phyloP scores from a whole-genome alignment of 140 eudicot species.

The Oenanthe javanica region DNA sequence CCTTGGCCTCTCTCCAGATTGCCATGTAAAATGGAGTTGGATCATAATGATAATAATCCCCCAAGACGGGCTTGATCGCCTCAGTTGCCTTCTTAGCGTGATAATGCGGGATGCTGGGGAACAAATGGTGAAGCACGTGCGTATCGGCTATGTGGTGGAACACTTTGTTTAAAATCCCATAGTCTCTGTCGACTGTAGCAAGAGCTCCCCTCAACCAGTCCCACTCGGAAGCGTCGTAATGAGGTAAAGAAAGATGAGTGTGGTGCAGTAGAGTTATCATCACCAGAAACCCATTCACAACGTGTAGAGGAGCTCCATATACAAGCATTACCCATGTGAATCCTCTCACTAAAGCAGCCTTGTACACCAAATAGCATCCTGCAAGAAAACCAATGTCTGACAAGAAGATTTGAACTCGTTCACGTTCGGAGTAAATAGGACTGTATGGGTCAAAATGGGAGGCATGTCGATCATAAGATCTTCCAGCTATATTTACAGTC shows the following conservation, averaged over 20 bases:
- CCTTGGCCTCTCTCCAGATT: conserved; percentile 68
- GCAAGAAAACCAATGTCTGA: conserved; percentile 53
- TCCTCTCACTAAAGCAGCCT: conserved; percentile 30
- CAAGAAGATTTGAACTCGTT: conserved; percentile 49
- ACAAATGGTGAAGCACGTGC: conserved; percentile 70
- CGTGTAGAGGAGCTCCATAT: conserved; percentile 48
- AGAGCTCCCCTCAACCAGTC: conserved; percentile 74
- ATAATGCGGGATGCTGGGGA: conserved; percentile 72
- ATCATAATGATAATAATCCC: conserved; percentile 60
- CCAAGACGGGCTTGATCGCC: conserved; percentile 57
- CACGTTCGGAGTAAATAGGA: conserved; percentile 64
- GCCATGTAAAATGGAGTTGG: conserved; percentile 59
- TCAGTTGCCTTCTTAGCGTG: conserved; percentile 77
- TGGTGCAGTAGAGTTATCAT: conserved; percentile 63
- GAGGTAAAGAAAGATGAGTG: conserved; percentile 68
- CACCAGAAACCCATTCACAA: conserved; percentile 58
- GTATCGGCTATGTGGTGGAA: conserved; percentile 70
- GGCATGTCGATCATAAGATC: conserved; percentile 57
- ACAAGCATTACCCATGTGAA: conserved; percentile 43
- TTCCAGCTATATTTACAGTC: conserved; percentile 53
- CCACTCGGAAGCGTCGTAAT: conserved; percentile 68
- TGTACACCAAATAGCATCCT: conserved; percentile 27
- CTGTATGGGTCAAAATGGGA: conserved; percentile 70
- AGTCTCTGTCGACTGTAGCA: conserved; percentile 60
- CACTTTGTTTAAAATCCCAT: conserved; percentile 57